These are phyloP conservation scores for Penicillium thymicola DNA, from an alignment of 2,329 filamentous ascomycete species.

Conservation along the genomic window DNA sequence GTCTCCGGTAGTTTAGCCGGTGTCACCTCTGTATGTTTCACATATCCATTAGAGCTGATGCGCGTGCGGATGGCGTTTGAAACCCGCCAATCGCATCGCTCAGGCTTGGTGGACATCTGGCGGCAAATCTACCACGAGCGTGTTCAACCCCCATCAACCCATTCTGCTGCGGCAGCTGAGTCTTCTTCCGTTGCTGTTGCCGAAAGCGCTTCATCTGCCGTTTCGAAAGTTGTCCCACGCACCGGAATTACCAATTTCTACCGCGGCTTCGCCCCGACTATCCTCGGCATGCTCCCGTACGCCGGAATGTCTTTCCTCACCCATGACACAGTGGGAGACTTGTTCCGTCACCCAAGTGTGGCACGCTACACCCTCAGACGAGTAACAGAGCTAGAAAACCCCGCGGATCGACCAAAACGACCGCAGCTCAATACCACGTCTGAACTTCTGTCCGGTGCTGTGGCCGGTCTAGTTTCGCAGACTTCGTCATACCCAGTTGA, in stretches of 20 bases:
- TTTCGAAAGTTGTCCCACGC: constrained; percentile 56
- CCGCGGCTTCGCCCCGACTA: constrained; percentile 83
- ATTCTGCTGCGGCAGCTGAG: constrained; percentile 17
- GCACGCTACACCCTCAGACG: constrained; percentile 72
- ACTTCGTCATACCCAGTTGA: constrained; percentile 92
- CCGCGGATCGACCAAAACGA: constrained; percentile 54
- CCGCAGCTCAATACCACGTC: constrained; percentile 78
- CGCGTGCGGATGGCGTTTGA: constrained; percentile 92
- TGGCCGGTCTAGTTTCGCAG: constrained; percentile 86
- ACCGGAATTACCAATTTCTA: constrained; percentile 87
- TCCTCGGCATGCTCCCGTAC: constrained; percentile 95
- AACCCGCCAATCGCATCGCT: constrained; percentile 70
- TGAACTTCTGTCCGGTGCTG: constrained; percentile 76
- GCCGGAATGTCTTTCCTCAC: constrained; percentile 94
- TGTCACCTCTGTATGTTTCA: constrained; percentile 89
- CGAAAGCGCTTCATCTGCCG: constrained; percentile 32
- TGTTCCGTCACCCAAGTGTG: constrained; percentile 67
- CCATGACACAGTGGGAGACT: constrained; percentile 83
- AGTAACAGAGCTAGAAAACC: constrained; percentile 49
- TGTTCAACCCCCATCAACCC: constrained; percentile 38
- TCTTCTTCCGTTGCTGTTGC: constrained; percentile 43
- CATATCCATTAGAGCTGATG: constrained; percentile 91
- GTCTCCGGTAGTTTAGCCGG: constrained; percentile 54
- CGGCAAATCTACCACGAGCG: constrained; percentile 82
- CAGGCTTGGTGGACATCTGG: constrained; percentile 72